Evolutionary conservation across 2,329 filamentous ascomycete species (phyloP).

Genomic region (Neoarthrinium moseri): DNA sequence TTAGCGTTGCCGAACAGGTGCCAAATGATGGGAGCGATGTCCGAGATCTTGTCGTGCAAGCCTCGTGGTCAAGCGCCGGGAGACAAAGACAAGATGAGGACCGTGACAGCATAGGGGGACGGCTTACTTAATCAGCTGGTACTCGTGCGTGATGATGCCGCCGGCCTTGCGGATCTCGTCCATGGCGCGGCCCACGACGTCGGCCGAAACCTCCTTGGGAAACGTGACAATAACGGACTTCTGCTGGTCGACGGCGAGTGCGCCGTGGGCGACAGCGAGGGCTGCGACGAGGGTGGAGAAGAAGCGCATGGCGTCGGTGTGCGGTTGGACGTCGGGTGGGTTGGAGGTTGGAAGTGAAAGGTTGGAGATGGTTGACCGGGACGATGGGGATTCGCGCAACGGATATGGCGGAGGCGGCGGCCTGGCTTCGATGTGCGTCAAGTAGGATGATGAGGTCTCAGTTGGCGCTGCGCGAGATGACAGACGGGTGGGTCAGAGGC

Average conservation of each 20-base stretch:
- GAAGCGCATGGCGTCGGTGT: constrained; percentile 59
- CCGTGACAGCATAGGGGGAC: not conserved
- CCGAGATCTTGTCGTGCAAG: no score
- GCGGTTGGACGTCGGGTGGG: no score
- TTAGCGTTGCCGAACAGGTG: constrained; percentile 23
- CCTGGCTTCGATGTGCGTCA: not conserved
- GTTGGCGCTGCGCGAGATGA: no score
- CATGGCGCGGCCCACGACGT: constrained; percentile 70
- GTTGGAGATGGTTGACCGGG: not conserved
- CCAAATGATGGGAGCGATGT: not conserved
- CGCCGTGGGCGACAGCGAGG: constrained; percentile 57
- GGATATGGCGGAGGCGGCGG: no score
- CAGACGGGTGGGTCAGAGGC: no score
- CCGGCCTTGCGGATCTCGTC: constrained; percentile 67
- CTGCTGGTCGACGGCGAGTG: constrained; percentile 61
- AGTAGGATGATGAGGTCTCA: not conserved
- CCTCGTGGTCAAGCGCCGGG: not conserved
- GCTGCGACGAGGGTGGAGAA: constrained; percentile 50
- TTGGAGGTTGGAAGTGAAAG: not conserved
- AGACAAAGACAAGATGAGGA: not conserved
- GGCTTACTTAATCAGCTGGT: constrained; percentile 64
- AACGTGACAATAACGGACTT: constrained; percentile 81
- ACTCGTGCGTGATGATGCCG: constrained; percentile 78
- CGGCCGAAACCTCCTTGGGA: constrained; percentile 64
- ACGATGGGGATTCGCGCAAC: no score